Percentiles rank a stretch among this genome's conserved stretches.
These are phyloP conservation scores for Limonium bicolor DNA, from an alignment of 148 eudicot species.

Conservation along the genomic window DNA sequence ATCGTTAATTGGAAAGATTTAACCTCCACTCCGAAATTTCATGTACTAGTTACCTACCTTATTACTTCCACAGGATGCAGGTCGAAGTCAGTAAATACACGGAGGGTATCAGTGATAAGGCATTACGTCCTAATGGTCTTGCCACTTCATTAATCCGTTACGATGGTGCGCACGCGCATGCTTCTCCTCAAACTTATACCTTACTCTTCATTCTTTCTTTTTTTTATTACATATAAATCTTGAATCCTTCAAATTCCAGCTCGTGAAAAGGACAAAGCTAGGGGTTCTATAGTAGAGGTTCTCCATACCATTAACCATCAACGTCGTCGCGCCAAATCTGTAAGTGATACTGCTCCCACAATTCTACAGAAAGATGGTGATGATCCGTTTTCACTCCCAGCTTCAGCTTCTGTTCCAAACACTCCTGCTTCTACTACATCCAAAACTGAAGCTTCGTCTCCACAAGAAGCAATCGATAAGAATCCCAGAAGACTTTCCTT, in stretches of 20 bases:
- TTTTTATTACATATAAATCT: neutral
- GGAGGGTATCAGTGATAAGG: slow-evolving; percentile 79
- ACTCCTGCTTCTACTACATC: no score
- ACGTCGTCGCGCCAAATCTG: slow-evolving; percentile 29
- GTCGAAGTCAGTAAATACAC: slow-evolving; percentile 98
- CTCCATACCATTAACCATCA: slow-evolving; percentile 85
- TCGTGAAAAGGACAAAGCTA: slow-evolving; percentile 91
- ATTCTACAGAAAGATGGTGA: no score
- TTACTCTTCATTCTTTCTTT: no score
- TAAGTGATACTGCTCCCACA: slow-evolving; percentile 15
- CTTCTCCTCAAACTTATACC: no score
- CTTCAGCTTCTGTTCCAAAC: slow-evolving; percentile 23
- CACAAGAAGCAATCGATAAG: no score
- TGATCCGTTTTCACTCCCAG: no score
- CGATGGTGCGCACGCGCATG: slow-evolving; percentile 83
- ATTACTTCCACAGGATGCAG: slow-evolving; percentile 74
- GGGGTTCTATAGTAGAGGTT: slow-evolving; percentile 84
- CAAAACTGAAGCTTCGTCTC: no score
- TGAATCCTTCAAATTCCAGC: slow-evolving; percentile 27
- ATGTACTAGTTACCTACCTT: no score
- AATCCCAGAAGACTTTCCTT: no score
- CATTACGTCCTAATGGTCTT: slow-evolving; percentile 81
- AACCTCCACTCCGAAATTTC: no score
- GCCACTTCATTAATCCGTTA: slow-evolving; percentile 86
- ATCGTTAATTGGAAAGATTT: no score